Conservation (phyloP, 2,329 filamentous ascomycete genomes). For the Trichoderma cornu-damae region DNA sequence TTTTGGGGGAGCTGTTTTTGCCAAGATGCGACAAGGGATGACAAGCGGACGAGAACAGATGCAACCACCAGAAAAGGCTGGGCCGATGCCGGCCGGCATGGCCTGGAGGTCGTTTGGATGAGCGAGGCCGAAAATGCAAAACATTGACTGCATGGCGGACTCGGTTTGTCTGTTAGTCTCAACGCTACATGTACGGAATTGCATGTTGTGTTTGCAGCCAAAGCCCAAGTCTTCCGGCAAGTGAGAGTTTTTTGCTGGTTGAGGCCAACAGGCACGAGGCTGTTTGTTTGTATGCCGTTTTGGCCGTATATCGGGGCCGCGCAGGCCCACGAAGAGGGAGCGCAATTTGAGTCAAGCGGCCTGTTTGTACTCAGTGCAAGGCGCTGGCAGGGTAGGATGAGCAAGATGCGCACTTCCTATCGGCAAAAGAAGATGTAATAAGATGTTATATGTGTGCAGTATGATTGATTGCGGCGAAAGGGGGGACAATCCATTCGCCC, state of each 20-base stretch:
- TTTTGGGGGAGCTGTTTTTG: not conserved
- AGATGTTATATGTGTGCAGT: not conserved
- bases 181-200: too few relatives aligned
- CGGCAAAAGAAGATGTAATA: not conserved
- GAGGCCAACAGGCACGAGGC: not conserved
- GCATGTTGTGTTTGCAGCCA: slow-evolving; percentile 8
- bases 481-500: not conserved
- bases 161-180: slow-evolving; percentile 6
- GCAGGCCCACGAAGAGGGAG: not conserved
- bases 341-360: not conserved
- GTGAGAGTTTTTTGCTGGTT: slow-evolving; percentile 7
- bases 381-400: not conserved
- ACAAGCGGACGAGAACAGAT: not conserved
- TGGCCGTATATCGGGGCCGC: not conserved
- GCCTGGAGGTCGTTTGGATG: too few relatives aligned
- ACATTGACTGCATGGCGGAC: not conserved
- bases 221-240: slow-evolving; percentile 16
- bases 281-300: not conserved
- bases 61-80: not conserved
- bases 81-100: not conserved
- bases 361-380: not conserved
- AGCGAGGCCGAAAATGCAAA: not conserved
- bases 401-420: not conserved
- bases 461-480: not conserved
- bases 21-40: not conserved